These are phyloP conservation scores for Fusarium subtropicale DNA, from an alignment of 2,329 filamentous ascomycete genomes.

Conservation along the genomic window DNA sequence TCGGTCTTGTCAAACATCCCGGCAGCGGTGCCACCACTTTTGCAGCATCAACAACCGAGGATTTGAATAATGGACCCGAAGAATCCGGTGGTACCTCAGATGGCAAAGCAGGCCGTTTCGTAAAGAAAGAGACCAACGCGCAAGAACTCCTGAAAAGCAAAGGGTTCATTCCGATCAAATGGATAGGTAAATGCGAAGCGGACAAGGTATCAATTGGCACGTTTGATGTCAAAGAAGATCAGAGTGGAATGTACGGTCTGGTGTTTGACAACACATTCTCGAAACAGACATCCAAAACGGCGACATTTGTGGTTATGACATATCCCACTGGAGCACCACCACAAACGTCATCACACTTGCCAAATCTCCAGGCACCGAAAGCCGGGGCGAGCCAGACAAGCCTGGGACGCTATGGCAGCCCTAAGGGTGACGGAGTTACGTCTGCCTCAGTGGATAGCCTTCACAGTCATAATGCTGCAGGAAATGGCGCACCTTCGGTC, in stretches of 20 bases:
- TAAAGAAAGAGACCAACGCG: constrained; percentile 70
- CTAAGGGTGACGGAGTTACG: constrained; percentile 57
- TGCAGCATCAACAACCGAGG: constrained; percentile 57
- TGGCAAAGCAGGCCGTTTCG: constrained; percentile 60
- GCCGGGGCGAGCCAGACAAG: constrained; percentile 61
- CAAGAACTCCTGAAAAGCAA: constrained; percentile 73
- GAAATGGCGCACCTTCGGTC: constrained; percentile 61
- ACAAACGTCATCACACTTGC: constrained; percentile 77
- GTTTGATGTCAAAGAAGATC: constrained; percentile 78
- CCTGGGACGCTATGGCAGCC: constrained; percentile 62
- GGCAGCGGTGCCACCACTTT: constrained; percentile 71
- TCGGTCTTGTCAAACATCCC: constrained; percentile 97
- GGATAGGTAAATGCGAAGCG: constrained; percentile 95
- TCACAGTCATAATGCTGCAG: constrained; percentile 61
- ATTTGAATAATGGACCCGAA: constrained; percentile 61
- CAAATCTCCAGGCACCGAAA: constrained; percentile 62
- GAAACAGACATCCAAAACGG: constrained; percentile 92
- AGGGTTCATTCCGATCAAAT: constrained; percentile 78
- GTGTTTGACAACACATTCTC: constrained; percentile 99
- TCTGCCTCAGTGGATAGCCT: constrained; percentile 72
- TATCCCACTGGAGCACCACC: constrained; percentile 87
- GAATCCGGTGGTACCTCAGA: constrained; percentile 57
- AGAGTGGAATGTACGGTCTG: constrained; percentile 93
- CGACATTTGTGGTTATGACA: constrained; percentile 92
- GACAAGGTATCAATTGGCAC: constrained; percentile 94